These are phyloP conservation scores for Dryadomyces sulphureus DNA, from an alignment of 2,329 filamentous ascomycete genomes.

Conservation along the genomic window DNA sequence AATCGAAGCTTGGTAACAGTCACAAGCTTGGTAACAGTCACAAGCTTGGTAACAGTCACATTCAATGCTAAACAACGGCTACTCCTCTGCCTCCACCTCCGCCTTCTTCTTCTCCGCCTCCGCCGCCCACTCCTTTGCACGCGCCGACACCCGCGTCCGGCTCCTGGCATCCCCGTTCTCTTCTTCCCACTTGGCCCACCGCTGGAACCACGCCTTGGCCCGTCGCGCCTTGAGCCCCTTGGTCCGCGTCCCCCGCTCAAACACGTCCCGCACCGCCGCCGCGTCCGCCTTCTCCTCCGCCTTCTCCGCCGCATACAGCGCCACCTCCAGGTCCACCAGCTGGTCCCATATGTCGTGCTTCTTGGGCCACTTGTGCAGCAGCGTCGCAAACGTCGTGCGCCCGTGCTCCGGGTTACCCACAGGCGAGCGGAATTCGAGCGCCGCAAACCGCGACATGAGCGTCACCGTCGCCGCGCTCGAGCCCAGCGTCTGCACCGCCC, in stretches of 20 bases:
- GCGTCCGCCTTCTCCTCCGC: constrained; percentile 35
- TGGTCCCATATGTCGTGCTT: constrained; percentile 89
- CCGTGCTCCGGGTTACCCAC: constrained; percentile 80
- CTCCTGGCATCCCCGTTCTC: constrained; percentile 54
- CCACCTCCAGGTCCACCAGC: constrained; percentile 71
- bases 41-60: neutral
- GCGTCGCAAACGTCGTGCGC: constrained; percentile 82
- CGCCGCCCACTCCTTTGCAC: constrained; percentile 55
- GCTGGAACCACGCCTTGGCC: constrained; percentile 78
- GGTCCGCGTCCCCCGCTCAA: constrained; percentile 60
- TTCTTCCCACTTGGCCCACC: constrained; percentile 84
- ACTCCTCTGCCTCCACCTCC: constrained; percentile 13
- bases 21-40: neutral
- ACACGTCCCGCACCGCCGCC: constrained; percentile 54
- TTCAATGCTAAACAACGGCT: neutral
- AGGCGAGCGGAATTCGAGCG: constrained; percentile 75
- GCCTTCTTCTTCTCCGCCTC: constrained; percentile 21
- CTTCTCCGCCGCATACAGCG: constrained; percentile 31
- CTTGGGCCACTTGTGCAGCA: constrained; percentile 75
- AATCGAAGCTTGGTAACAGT: neutral
- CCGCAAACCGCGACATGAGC: constrained; percentile 76
- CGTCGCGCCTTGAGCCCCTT: constrained; percentile 66
- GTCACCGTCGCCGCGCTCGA: constrained; percentile 37
- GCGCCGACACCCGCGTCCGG: constrained; percentile 53
- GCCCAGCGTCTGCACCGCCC: constrained; percentile 73